A percentile compares a stretch with the other conserved stretches of the same genome.
Conservation (phyloP, 352 stramenopile genomes). For the Phytophthora europaea region DNA sequence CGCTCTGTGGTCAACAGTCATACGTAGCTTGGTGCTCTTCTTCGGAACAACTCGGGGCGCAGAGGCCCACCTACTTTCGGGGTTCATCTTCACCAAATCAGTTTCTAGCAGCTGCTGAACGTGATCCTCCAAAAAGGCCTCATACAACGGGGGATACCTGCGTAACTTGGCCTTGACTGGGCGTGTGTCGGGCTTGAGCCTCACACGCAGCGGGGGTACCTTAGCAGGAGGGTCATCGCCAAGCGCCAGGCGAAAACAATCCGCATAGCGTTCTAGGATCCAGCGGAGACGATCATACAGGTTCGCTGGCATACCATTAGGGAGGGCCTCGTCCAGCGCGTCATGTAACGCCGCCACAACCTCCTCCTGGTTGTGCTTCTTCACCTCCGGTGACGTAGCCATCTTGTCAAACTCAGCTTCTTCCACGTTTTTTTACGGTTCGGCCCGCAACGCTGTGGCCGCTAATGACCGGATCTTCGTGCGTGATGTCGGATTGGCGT, state of each 20-base stretch:
- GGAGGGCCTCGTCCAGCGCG: not conserved
- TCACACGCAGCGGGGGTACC: not conserved
- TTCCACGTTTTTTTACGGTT: not conserved
- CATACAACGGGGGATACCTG: not conserved
- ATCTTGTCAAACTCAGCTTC: not conserved
- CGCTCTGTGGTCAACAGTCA: too few species aligned
- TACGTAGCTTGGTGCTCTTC: too few species aligned
- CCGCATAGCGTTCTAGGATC: not conserved
- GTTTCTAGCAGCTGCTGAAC: not conserved
- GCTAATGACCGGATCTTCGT: not conserved
- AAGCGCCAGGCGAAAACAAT: not conserved
- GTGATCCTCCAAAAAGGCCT: not conserved
- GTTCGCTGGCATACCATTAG: not conserved
- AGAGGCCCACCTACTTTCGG: not conserved
- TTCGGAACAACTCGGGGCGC: too few species aligned
- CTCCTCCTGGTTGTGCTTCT: not conserved
- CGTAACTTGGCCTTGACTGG: not conserved
- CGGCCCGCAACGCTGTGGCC: not conserved
- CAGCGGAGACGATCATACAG: not conserved
- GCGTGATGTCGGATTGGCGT: not conserved
- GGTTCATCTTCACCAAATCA: not conserved
- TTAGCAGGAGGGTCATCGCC: not conserved
- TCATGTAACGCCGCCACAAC: not conserved
- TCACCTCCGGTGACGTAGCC: not conserved
- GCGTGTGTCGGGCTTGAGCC: not conserved